Base-by-base conservation (phyloP, 139 green algal species). In the Chlamydomonas sp. region DNA sequence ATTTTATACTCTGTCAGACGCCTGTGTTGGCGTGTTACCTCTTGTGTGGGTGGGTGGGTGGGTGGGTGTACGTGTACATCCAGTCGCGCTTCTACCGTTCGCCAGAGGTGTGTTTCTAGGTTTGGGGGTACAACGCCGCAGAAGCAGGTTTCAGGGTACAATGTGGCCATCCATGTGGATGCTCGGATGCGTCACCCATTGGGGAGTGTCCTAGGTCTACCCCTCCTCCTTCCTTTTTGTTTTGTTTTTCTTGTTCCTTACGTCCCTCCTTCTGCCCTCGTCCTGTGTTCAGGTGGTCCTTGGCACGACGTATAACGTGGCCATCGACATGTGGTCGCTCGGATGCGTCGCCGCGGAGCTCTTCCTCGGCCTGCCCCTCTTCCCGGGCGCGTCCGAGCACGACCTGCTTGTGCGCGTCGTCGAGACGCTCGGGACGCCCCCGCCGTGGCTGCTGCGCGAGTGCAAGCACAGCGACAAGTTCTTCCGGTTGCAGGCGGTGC, bases 301-400 rank as follows among this genome's bases (percentile, higher is more conserved):
- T 58, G 81, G 86, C 8, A 76, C 84, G 57, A 73, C 78, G 10
- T 99, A 99, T 83, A 85, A 71, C 13, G 75, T 81, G 26, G 79
- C 87, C 4, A 96, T 99, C 57, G 95, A 99, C 81, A 95, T 99
- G 86, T 99, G 95, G 95, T 90, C 75, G 20, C 79, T 98, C 37
- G 95, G 90, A 13, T 98, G 92, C 78, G 87, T 99, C 37, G 88
- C 88, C 1, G 90, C 91, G 31, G 92, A 97, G 85, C 87, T 97
- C 28, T 96, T 95, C 63, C 83, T 97, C 48, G 88, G 90, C 13
- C 81, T 98, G 80, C 94, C 94, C 3, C 84, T 99, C 13, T 98
- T 98, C 70, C 93, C 93, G 1, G 88, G 87, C 24, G 91, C 90
- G 22, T 95, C 81, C 2, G 95, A 99, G 84, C 89, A 95, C 54